Conservation (phyloP, 768 basidiomycete genomes). For the Lactifluus volemus region DNA sequence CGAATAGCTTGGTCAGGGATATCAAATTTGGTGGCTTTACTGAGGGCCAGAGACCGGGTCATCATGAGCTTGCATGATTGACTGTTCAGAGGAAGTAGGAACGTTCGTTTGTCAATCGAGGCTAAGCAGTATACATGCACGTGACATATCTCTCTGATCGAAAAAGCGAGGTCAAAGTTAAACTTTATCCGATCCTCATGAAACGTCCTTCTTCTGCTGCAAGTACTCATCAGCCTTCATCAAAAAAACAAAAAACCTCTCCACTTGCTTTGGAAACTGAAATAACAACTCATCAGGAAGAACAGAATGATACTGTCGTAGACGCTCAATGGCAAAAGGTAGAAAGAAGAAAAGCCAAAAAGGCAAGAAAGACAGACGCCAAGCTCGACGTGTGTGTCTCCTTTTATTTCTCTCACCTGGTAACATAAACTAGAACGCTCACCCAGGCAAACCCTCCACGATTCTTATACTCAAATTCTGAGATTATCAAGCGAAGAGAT, state of each 20-base stretch:
- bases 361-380: constrained; percentile 46
- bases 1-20: too few relatives aligned
- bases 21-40: too few relatives aligned
- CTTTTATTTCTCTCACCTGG: constrained; percentile 7
- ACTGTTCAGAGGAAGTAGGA: too few relatives aligned
- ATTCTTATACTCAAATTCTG: constrained; percentile 75
- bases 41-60: too few relatives aligned
- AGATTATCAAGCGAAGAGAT: constrained; percentile 63
- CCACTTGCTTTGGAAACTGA: not conserved
- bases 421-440: constrained; percentile 13
- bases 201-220: not conserved
- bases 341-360: constrained; percentile 66
- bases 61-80: too few relatives aligned
- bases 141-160: too few relatives aligned
- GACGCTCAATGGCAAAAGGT: constrained; percentile 52
- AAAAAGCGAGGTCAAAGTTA: too few relatives aligned
- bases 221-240: not conserved
- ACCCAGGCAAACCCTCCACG: constrained; percentile 47
- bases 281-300: too few relatives aligned
- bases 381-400: constrained; percentile 51
- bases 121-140: too few relatives aligned
- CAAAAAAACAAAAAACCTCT: constrained; percentile 5
- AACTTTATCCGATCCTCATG: not conserved
- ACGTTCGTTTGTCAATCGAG: too few relatives aligned
- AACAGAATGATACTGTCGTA: not conserved